phyloP scores from a whole-genome alignment of 2,329 filamentous ascomycete genomes.

The Fusarium sp. region DNA sequence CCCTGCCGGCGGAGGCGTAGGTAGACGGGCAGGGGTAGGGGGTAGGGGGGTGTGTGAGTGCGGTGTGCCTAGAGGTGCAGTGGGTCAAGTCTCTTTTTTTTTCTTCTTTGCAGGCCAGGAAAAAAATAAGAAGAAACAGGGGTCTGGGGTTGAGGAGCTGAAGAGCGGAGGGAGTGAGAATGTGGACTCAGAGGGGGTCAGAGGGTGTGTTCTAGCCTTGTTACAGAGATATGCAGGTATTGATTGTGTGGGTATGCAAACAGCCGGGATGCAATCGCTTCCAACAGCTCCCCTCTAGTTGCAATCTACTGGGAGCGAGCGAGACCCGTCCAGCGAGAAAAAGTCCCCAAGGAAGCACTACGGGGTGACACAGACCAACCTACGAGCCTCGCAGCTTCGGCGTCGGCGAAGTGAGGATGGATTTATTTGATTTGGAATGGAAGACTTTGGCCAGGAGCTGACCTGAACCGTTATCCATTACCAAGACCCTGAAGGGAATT shows the following conservation, averaged over 20 bases:
- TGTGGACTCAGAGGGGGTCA: background rate
- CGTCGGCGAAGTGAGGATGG: conserved; percentile 38
- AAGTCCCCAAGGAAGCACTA: background rate
- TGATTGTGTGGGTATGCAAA: conserved; percentile 16
- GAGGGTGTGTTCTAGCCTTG: background rate
- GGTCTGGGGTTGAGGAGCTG: conserved; percentile 34
- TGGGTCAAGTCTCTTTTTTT: conserved; percentile 10
- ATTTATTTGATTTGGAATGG: conserved; percentile 3
- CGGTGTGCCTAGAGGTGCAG: background rate
- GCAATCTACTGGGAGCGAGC: conserved; percentile 31
- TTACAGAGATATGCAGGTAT: conserved; percentile 29
- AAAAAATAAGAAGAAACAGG: conserved; percentile 23
- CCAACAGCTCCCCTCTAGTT: background rate
- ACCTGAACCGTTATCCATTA: background rate
- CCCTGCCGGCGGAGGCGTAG: background rate
- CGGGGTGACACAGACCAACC: conserved; percentile 40
- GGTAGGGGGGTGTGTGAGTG: background rate
- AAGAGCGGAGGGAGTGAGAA: conserved; percentile 35
- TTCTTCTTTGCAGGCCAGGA: conserved; percentile 1
- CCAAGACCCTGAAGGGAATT: conserved; percentile 17
- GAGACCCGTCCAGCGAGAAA: conserved; percentile 4
- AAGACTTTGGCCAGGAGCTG: background rate
- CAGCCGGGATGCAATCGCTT: conserved; percentile 3
- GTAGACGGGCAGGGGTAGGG: background rate
- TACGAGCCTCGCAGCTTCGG: conserved; percentile 40